Evolutionary conservation across 257 asterid genomes (phyloP).

Genomic region (Fraxinus anomala): DNA sequence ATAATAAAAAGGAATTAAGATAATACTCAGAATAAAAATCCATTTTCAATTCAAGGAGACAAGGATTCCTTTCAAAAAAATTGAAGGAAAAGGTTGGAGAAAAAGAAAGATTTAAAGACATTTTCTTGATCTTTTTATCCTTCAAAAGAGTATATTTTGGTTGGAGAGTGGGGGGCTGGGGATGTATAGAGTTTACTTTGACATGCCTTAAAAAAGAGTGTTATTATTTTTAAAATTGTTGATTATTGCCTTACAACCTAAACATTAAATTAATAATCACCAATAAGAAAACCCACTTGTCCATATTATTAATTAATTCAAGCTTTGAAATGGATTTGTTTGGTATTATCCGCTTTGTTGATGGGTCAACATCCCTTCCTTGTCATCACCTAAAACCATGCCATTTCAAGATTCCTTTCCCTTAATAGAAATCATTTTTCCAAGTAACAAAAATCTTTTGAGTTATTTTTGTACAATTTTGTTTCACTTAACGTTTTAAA

Average conservation of each 20-base stretch:
- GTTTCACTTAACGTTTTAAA: too few relatives aligned
- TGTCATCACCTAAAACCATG: slow-evolving; percentile 48
- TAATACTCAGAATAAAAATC: too few relatives aligned
- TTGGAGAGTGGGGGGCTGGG: not conserved
- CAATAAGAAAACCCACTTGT: slow-evolving; percentile 41
- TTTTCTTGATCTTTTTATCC: slow-evolving; percentile 18
- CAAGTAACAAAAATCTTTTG: not conserved
- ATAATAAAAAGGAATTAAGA: too few relatives aligned
- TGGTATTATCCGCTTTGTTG: slow-evolving; percentile 64
- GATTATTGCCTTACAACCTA: slow-evolving; percentile 7
- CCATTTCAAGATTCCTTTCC: slow-evolving; percentile 26
- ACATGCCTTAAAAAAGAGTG: slow-evolving; percentile 25
- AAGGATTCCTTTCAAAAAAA: not conserved
- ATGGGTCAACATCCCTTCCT: slow-evolving; percentile 60
- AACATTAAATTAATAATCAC: slow-evolving; percentile 18
- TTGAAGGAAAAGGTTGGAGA: slow-evolving; percentile 8
- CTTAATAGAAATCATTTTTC: slow-evolving; percentile 23
- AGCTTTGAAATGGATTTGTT: slow-evolving; percentile 50
- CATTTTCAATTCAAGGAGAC: not conserved
- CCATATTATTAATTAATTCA: slow-evolving; percentile 30
- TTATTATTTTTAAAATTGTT: slow-evolving; percentile 13
- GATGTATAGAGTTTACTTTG: slow-evolving; percentile 33
- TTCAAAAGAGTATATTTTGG: not conserved
- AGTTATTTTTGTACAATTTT: too few relatives aligned
- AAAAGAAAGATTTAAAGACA: slow-evolving; percentile 1